A percentile compares a stretch with the other conserved stretches of the same genome.
These are phyloP conservation scores for Coemansia sp. DNA, from an alignment of 192 early-diverging fungal genomes.

Conservation along the genomic window DNA sequence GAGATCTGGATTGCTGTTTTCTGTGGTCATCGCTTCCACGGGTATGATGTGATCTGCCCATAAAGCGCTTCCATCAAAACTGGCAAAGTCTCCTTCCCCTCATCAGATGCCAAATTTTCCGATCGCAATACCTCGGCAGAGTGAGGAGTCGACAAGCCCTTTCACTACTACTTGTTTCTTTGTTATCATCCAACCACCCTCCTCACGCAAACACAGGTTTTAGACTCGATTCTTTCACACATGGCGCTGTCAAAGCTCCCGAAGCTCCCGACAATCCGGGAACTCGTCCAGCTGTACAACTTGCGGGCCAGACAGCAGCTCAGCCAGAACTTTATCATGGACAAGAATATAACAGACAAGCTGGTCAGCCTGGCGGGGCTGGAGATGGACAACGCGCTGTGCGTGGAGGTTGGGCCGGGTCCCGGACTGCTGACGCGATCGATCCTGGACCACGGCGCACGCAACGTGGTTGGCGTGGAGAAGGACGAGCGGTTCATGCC, in stretches of 20 bases:
- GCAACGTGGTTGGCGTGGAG: slow-evolving; percentile 68
- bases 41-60: too few relatives aligned
- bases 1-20: too few relatives aligned
- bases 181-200: neutral
- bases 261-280: slow-evolving; percentile 67
- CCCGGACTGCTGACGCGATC: slow-evolving; percentile 78
- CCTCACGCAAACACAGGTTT: neutral
- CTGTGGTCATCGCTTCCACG: too few relatives aligned
- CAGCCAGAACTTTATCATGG: slow-evolving; percentile 82
- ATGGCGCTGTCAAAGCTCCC: slow-evolving; percentile 44
- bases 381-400: slow-evolving; percentile 58
- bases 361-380: slow-evolving; percentile 64
- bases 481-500: slow-evolving; percentile 74
- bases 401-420: slow-evolving; percentile 78
- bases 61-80: too few relatives aligned
- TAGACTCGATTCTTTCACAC: neutral
- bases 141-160: too few relatives aligned
- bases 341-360: slow-evolving; percentile 80
- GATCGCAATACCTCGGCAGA: too few relatives aligned
- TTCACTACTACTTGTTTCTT: neutral
- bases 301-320: slow-evolving; percentile 69
- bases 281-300: slow-evolving; percentile 72
- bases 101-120: too few relatives aligned
- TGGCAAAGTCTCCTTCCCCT: too few relatives aligned
- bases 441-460: slow-evolving; percentile 66